Conservation (phyloP, 371 early-diverging fungal species). For the Saksenaea oblongispora region DNA sequence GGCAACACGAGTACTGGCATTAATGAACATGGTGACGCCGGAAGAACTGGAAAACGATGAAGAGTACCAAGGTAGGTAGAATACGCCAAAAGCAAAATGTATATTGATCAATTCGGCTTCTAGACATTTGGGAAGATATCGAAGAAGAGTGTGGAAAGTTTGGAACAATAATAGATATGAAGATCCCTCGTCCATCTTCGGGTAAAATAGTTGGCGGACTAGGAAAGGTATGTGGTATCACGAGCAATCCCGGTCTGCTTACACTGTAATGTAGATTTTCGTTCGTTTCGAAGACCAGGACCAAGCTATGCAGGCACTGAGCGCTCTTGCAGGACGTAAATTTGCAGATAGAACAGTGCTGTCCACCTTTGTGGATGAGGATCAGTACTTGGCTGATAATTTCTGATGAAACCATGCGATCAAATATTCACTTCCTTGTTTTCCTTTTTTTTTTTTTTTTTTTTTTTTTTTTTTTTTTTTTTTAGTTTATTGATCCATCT, state of each 20-base stretch:
- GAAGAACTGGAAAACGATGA: slow-evolving; percentile 88
- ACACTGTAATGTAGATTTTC: slow-evolving; percentile 67
- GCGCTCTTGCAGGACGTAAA: slow-evolving; percentile 90
- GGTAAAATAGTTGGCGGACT: slow-evolving; percentile 64
- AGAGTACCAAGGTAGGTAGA: slow-evolving; percentile 77
- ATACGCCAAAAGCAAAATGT: background rate
- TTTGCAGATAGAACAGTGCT: slow-evolving; percentile 93
- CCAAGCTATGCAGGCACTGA: slow-evolving; percentile 68
- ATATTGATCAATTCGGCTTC: background rate
- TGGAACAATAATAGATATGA: slow-evolving; percentile 80
- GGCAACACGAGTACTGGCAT: slow-evolving; percentile 78
- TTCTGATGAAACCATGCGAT: slow-evolving; percentile 38
- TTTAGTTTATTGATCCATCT: background rate
- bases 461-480: background rate
- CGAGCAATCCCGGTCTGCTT: background rate
- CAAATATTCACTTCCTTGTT: no score
- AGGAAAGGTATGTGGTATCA: slow-evolving; percentile 73
- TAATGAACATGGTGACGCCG: slow-evolving; percentile 94
- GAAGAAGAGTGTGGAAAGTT: slow-evolving; percentile 88
- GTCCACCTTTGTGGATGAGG: slow-evolving; percentile 78
- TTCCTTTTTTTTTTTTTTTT: background rate
- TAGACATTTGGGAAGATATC: slow-evolving; percentile 92
- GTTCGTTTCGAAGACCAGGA: slow-evolving; percentile 70
- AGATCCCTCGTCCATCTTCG: slow-evolving; percentile 82
- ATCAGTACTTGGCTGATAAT: slow-evolving; percentile 61